Conservation (phyloP, 306 rosid genomes). For the Aeschynomene evenia region DNA sequence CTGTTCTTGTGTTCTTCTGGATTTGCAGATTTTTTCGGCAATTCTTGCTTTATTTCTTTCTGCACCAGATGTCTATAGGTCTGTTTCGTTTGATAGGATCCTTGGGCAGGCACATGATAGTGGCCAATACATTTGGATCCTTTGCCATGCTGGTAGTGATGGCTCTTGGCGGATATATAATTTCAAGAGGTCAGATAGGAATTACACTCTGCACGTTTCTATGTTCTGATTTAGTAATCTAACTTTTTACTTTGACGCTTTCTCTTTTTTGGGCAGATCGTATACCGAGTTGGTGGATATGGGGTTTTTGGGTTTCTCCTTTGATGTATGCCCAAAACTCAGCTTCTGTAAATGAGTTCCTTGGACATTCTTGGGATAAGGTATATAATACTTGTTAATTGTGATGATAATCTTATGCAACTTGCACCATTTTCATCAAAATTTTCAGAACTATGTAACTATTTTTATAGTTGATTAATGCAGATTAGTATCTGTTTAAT, state of each 20-base stretch:
- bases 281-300: slow-evolving; percentile 94
- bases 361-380: slow-evolving; percentile 95
- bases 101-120: slow-evolving; percentile 96
- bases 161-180: slow-evolving; percentile 94
- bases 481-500: slow-evolving; percentile 9
- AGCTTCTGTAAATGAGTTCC: slow-evolving; percentile 94
- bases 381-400: slow-evolving; percentile 44
- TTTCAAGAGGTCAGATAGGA: slow-evolving; percentile 69
- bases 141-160: slow-evolving; percentile 98
- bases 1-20: slow-evolving; percentile 28
- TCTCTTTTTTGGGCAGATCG: slow-evolving; percentile 54
- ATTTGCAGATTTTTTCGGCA: slow-evolving; percentile 76
- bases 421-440: background rate
- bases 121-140: slow-evolving; percentile 96
- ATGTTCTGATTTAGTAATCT: background rate
- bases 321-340: slow-evolving; percentile 96
- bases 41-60: slow-evolving; percentile 75
- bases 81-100: slow-evolving; percentile 98
- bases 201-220: slow-evolving; percentile 26
- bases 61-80: slow-evolving; percentile 96
- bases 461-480: slow-evolving; percentile 1
- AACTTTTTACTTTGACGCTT: slow-evolving; percentile 27
- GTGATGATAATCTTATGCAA: background rate
- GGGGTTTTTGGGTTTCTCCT: slow-evolving; percentile 99
- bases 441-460: background rate